Conservation (phyloP, 352 stramenopile species). For the Phytopythium vexans region DNA sequence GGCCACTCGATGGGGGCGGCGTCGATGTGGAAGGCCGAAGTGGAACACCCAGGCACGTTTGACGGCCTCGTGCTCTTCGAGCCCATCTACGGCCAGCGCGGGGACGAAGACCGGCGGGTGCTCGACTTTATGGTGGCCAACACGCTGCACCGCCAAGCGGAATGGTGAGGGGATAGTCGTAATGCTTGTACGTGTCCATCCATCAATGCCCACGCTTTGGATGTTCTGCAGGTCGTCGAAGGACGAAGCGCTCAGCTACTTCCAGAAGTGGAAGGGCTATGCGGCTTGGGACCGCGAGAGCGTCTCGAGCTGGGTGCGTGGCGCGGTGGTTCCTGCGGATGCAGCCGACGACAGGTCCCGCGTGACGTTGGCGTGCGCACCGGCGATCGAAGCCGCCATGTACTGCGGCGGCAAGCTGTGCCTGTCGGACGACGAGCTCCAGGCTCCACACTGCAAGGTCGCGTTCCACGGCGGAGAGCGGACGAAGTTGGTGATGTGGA, state of each 20-base stretch:
- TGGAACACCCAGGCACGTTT: slow-evolving; percentile 33
- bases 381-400: slow-evolving; percentile 15
- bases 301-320: slow-evolving; percentile 19
- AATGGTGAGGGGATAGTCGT: slow-evolving; percentile 10
- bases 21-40: slow-evolving; percentile 27
- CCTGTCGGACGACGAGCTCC: slow-evolving; percentile 13
- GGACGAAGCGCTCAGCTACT: slow-evolving; percentile 8
- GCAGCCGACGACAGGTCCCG: slow-evolving; percentile 2
- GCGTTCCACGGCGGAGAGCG: slow-evolving; percentile 29
- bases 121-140: slow-evolving; percentile 25
- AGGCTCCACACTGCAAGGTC: slow-evolving; percentile 17
- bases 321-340: slow-evolving; percentile 25
- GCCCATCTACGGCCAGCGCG: slow-evolving; percentile 26
- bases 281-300: slow-evolving; percentile 27
- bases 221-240: slow-evolving; percentile 1
- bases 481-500: slow-evolving; percentile 20
- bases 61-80: slow-evolving; percentile 46
- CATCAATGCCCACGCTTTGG: too few species aligned
- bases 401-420: slow-evolving; percentile 14
- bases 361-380: slow-evolving; percentile 16
- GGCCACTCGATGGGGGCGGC: slow-evolving; percentile 45
- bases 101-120: background rate
- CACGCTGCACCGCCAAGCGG: slow-evolving; percentile 20
- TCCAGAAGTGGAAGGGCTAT: slow-evolving; percentile 17
- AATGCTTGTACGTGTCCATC: too few species aligned